Conservation (phyloP, 1,284 basidiomycete genomes). For the Tremellales sp. region DNA sequence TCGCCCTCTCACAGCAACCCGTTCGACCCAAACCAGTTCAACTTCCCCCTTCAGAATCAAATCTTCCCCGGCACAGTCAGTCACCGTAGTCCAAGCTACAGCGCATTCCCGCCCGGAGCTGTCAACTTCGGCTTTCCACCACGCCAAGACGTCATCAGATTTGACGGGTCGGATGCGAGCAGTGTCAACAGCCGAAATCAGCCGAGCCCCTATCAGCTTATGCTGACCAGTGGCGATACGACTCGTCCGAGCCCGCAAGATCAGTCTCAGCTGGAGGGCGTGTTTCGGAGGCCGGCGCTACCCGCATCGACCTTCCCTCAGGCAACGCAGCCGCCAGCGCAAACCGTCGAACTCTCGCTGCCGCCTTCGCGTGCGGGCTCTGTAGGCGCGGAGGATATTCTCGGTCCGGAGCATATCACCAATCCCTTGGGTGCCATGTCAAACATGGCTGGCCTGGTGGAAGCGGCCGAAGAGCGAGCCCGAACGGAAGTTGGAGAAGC, state of each 20-base stretch:
- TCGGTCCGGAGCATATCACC: conserved; percentile 41
- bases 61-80: not conserved
- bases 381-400: conserved; percentile 36
- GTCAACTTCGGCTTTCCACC: conserved; percentile 13
- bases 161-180: conserved; percentile 4
- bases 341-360: conserved; percentile 28
- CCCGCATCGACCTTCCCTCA: not conserved
- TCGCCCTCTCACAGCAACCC: not conserved
- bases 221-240: not conserved
- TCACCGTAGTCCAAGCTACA: not conserved
- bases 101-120: not conserved
- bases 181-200: conserved; percentile 4
- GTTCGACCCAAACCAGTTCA: not conserved
- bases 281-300: not conserved
- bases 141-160: conserved; percentile 5
- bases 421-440: conserved; percentile 45
- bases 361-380: conserved; percentile 41
- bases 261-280: not conserved
- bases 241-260: not conserved
- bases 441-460: conserved; percentile 47
- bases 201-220: conserved; percentile 4
- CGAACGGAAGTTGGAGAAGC: conserved; percentile 29
- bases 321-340: not conserved
- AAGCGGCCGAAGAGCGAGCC: conserved; percentile 47
- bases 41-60: conserved; percentile 1